phyloP scores from a whole-genome alignment of 768 basidiomycete species.

The Auriculariales sp. region DNA sequence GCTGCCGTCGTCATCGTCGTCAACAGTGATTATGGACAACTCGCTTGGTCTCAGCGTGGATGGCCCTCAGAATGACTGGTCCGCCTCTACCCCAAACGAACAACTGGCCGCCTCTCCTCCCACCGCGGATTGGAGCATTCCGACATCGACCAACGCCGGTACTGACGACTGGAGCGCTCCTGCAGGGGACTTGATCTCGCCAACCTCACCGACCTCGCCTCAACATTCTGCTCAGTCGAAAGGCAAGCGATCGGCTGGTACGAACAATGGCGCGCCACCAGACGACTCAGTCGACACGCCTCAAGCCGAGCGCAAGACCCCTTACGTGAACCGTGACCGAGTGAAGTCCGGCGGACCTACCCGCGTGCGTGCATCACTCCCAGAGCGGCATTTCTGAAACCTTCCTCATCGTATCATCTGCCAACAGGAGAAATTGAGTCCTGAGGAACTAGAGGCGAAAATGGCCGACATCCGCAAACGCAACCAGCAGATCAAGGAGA shows the following conservation, averaged over 20 bases:
- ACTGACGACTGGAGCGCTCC: too few relatives aligned
- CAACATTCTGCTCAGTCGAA: conserved; percentile 4
- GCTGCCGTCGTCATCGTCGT: too few relatives aligned
- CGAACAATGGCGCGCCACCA: conserved; percentile 8
- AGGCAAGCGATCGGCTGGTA: conserved; percentile 6
- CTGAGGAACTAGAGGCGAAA: conserved; percentile 50
- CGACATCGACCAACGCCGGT: too few relatives aligned
- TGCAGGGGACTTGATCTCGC: too few relatives aligned
- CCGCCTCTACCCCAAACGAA: not conserved
- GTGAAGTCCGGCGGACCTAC: conserved; percentile 70
- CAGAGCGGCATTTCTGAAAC: not conserved
- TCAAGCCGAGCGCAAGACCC: conserved; percentile 40
- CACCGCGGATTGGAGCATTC: too few relatives aligned
- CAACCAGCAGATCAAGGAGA: conserved; percentile 65
- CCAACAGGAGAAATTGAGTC: conserved; percentile 48
- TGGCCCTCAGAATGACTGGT: too few relatives aligned
- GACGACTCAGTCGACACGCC: conserved; percentile 6
- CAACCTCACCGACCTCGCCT: too few relatives aligned
- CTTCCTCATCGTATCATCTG: conserved; percentile 13
- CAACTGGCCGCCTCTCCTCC: not conserved
- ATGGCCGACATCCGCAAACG: conserved; percentile 59
- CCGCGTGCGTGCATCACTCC: conserved; percentile 32
- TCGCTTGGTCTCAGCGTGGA: conserved; percentile 61
- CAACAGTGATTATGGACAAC: conserved; percentile 32
- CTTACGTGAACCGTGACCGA: conserved; percentile 72